Conservation (phyloP, 2,329 filamentous ascomycete genomes). For the Eurotiales sp. region DNA sequence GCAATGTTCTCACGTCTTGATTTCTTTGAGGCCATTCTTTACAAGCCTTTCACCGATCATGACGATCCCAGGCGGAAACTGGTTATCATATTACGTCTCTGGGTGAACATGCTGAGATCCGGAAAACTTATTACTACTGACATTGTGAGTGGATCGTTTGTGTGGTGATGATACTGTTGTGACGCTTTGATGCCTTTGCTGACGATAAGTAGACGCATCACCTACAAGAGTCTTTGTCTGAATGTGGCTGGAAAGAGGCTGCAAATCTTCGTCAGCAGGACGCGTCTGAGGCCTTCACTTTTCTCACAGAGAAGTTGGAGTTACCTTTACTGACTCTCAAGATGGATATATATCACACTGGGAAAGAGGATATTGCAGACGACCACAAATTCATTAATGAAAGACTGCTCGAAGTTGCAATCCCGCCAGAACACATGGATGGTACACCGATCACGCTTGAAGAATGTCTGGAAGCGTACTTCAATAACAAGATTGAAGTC, state of each 20-base stretch:
- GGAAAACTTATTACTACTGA: slow-evolving; percentile 83
- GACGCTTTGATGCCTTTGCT: background rate
- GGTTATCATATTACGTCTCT: slow-evolving; percentile 74
- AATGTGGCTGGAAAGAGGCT: slow-evolving; percentile 86
- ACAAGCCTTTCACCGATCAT: slow-evolving; percentile 66
- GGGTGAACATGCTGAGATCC: slow-evolving; percentile 86
- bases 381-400: slow-evolving; percentile 96
- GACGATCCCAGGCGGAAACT: slow-evolving; percentile 64
- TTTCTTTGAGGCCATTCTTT: slow-evolving; percentile 89
- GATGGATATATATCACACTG: slow-evolving; percentile 91
- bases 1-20: slow-evolving; percentile 91
- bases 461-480: slow-evolving; percentile 88
- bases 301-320: slow-evolving; percentile 86
- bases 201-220: slow-evolving; percentile 62
- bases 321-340: slow-evolving; percentile 84
- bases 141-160: slow-evolving; percentile 53
- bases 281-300: slow-evolving; percentile 90
- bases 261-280: slow-evolving; percentile 79
- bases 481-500: slow-evolving; percentile 90
- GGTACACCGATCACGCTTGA: slow-evolving; percentile 74
- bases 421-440: slow-evolving; percentile 67
- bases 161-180: too few relatives aligned
- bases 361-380: slow-evolving; percentile 74
- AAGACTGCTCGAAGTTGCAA: slow-evolving; percentile 80
- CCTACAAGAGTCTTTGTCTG: slow-evolving; percentile 75